Evolutionary conservation across 345 rosid genomes (phyloP), one percentile per base, ranked within the genome.

Genomic region (Ceriops tagal): DNA sequence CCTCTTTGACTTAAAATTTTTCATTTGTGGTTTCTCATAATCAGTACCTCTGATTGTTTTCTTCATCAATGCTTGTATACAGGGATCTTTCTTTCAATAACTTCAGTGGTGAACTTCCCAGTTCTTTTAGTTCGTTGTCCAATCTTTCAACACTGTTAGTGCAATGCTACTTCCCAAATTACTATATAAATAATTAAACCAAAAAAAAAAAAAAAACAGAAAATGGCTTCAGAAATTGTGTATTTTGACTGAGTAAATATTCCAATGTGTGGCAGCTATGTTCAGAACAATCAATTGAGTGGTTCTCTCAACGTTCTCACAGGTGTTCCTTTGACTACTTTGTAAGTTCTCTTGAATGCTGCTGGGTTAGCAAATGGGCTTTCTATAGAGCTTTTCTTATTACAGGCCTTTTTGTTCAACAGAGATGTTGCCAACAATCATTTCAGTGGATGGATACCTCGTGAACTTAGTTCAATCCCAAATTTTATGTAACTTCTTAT

Each of bases 21-120:
- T 58, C 53, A 7, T 20, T 4, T 58, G 39, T 43, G 34, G 22
- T 65, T 65, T 58, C 28, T 31, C 28, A 5, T 35, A 52, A 20
- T 3, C 26, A 9, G 52, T 60, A 6, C 26, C 59, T 30, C 16
- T 63, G 18, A 71, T 69, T 71, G 4, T 43, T 21, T 70, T 18
- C 37, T 22, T 19, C 22, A 5, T 8, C 53, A 43, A 31, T 78
- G 47, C 51, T 67, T 65, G 13, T 30, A 64, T 82, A 71, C 78
- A 96, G 99, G 85, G 99, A 92, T 83, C 78, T 96, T 49, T 96
- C 99, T 72, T 92, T 82, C 82, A 96, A 96, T 84, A 92, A 87
- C 79, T 85, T 92, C 69, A 86, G 83, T 71, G 99, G 98, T 26
- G 87, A 92, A 82, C 90, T 96, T 83, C 99, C 98, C 6, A 69